phyloP scores from a whole-genome alignment of 345 rosid genomes.

The Sonneratia caseolaris region DNA sequence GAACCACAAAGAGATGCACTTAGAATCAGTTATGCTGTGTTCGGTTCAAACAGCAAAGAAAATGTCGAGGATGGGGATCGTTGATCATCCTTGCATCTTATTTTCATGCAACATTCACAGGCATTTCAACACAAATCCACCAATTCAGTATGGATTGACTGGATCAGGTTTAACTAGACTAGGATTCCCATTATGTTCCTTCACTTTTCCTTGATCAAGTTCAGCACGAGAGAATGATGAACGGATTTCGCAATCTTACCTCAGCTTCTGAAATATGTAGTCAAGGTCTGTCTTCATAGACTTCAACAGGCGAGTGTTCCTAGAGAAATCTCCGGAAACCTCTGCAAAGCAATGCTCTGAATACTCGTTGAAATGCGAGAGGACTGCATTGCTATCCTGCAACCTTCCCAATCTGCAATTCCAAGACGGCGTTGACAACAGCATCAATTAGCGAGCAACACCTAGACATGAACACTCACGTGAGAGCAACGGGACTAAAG shows the following conservation, averaged over 20 bases:
- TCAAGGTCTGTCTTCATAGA: slow-evolving; percentile 87
- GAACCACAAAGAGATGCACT: background rate
- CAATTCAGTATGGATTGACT: background rate
- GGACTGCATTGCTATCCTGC: slow-evolving; percentile 91
- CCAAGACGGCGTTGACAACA: background rate
- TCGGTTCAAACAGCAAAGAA: background rate
- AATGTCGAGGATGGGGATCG: background rate
- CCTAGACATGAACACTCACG: background rate
- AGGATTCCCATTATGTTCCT: background rate
- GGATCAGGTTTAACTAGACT: background rate
- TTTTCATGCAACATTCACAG: background rate
- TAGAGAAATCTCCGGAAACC: slow-evolving; percentile 59
- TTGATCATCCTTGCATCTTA: background rate
- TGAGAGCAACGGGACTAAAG: background rate
- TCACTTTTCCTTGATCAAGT: background rate
- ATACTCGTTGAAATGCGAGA: slow-evolving; percentile 76
- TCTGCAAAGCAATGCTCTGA: slow-evolving; percentile 75
- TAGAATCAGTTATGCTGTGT: no score
- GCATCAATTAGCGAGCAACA: background rate
- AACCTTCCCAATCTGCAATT: slow-evolving; percentile 77
- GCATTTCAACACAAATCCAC: background rate
- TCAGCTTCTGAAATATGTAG: slow-evolving; percentile 77
- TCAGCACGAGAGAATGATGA: background rate
- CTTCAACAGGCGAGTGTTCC: slow-evolving; percentile 52
- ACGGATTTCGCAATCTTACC: slow-evolving; percentile 26